Evolutionary conservation across 2,329 filamentous ascomycete genomes (phyloP), one percentile per base, ranked within the genome.

Genomic region (Colletotrichum tanaceti): DNA sequence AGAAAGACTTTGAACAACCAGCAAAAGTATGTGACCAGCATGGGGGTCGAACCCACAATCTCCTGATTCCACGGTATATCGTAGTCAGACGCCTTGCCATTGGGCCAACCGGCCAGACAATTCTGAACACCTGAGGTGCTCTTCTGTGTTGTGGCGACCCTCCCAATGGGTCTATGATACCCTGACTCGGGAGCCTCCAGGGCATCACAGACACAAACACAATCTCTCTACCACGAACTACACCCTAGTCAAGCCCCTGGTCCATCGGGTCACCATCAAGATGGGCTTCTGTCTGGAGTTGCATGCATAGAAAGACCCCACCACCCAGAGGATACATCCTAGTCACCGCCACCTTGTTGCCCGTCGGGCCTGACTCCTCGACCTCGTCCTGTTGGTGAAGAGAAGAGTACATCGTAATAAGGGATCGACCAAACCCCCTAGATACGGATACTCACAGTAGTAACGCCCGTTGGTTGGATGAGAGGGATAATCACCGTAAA

Each of bases 61-160:
- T 69, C 66, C 66, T 69, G 66, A 69, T 69, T 61, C 43, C 66
- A 69, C 65, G 49, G 20, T 57, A 4, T 53, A 53, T 80, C 77
- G 78, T 80, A 80, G 79, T 81, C 78, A 80, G 77, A 80, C 79
- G 79, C 78, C 78, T 79, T 81, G 78, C 74, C 78, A 80, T 78
- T 78, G 76, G 77, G 75, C 77, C 76, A 80, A 68, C 66, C 66
- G 66, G 66, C 66, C 66, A 61, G 62, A 68, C 55, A 68, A 41
- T 43, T 35, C 7, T 41, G 49, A 65, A 24, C 38, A 60, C n/a
- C 55, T 57, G 0, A 2, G 43, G 22, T 53, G 62, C 10, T 28
- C 65, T 50, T 60, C 65, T 52, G 55, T 46, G 14, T 4, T 2
- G 2, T 16, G 10, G 10, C 32, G 2, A 1, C 0, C 9, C 32